A percentile compares a stretch with the other conserved stretches of the same genome.
These are phyloP conservation scores for Gossypium ekmanianum DNA, from an alignment of 345 rosid species.

Conservation along the genomic window DNA sequence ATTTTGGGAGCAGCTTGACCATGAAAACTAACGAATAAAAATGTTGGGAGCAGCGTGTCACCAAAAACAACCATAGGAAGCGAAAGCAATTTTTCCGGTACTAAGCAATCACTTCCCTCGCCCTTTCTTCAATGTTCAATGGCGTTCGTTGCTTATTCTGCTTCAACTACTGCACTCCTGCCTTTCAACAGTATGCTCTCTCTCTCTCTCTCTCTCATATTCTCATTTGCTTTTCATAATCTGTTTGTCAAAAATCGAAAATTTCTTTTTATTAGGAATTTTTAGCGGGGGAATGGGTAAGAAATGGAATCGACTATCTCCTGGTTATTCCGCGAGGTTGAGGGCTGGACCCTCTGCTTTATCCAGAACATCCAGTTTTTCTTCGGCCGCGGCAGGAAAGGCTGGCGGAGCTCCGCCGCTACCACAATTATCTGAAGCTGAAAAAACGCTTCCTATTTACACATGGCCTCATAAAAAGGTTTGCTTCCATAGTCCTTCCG, in stretches of 20 bases:
- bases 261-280: conserved; percentile 19
- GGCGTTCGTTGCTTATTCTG: conserved; percentile 26
- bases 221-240: background rate
- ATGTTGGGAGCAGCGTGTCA: conserved; percentile 4
- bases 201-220: background rate
- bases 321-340: conserved; percentile 13
- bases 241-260: background rate
- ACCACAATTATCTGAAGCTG: conserved; percentile 23
- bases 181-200: conserved; percentile 30
- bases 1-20: too few species aligned
- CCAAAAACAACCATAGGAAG: background rate
- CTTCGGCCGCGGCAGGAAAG: conserved; percentile 23
- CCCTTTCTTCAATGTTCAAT: conserved; percentile 14
- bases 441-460: conserved; percentile 26
- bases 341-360: conserved; percentile 15
- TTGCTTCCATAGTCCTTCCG: background rate
- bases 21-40: too few species aligned
- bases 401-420: conserved; percentile 18
- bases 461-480: conserved; percentile 44
- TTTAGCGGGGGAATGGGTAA: conserved; percentile 23
- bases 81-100: background rate
- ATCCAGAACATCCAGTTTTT: conserved; percentile 19
- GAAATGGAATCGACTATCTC: conserved; percentile 22
- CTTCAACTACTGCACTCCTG: conserved; percentile 16
- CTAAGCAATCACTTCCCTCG: background rate